Conservation (phyloP, 1,284 basidiomycete genomes). For the Vanrija humicola region DNA sequence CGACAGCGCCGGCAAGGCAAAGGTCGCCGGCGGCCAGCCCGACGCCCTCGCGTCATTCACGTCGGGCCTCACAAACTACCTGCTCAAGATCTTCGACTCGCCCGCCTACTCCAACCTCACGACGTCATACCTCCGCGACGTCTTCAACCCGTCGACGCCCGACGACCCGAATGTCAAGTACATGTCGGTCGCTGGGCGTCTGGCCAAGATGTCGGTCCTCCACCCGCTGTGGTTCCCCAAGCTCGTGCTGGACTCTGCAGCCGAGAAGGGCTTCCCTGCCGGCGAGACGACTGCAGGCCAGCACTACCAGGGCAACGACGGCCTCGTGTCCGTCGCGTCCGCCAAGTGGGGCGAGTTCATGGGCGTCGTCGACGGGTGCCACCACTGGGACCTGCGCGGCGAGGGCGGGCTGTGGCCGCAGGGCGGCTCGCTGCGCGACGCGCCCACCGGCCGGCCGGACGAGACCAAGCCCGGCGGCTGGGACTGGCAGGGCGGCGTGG, state of each 20-base stretch:
- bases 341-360: constrained; percentile 92
- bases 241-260: constrained; percentile 73
- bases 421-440: constrained; percentile 10
- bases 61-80: constrained; percentile 65
- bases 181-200: constrained; percentile 81
- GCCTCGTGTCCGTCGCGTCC: constrained; percentile 81
- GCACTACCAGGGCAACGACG: constrained; percentile 84
- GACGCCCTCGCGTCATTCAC: constrained; percentile 34
- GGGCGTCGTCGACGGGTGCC: constrained; percentile 81
- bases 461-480: constrained; percentile 15
- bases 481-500: constrained; percentile 21
- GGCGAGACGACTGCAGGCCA: constrained; percentile 55
- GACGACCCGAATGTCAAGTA: constrained; percentile 82
- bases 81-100: constrained; percentile 90
- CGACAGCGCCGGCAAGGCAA: constrained; percentile 7
- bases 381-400: constrained; percentile 96
- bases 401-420: constrained; percentile 54
- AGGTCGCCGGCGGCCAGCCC: constrained; percentile 8
- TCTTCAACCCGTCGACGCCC: constrained; percentile 90
- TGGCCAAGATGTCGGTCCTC: constrained; percentile 66
- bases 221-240: constrained; percentile 98
- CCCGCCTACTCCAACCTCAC: constrained; percentile 96
- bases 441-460: constrained; percentile 3
- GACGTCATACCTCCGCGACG: constrained; percentile 72
- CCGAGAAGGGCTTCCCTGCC: constrained; percentile 55